Conservation (phyloP, 768 basidiomycete genomes). For the Kwoniella sp. region DNA sequence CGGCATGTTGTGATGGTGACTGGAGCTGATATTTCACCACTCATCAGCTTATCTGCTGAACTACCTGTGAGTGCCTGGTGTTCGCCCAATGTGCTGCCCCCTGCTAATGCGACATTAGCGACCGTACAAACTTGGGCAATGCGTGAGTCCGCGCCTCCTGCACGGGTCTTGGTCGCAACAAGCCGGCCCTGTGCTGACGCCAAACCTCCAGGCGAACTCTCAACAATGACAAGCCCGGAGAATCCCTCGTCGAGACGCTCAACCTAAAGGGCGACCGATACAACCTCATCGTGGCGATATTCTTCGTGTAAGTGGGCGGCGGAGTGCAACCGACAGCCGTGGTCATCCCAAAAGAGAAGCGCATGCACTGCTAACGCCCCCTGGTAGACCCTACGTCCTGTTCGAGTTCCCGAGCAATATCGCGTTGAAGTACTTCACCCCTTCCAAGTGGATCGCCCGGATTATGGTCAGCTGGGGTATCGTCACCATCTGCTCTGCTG, state of each 20-base stretch:
- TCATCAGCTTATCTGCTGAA: too few relatives aligned
- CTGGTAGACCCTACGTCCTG: conserved; percentile 28
- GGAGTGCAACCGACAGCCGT: too few relatives aligned
- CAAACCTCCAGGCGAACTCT: conserved; percentile 16
- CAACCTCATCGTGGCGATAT: conserved; percentile 32
- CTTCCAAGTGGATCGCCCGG: conserved; percentile 27
- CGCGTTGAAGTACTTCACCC: conserved; percentile 28
- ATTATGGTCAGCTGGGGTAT: conserved; percentile 39
- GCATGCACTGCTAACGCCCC: neutral
- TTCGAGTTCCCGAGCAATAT: conserved; percentile 36
- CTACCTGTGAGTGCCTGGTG: conserved; percentile 14
- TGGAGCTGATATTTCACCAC: conserved; percentile 20
- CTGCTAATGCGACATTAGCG: conserved; percentile 6
- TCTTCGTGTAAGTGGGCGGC: conserved; percentile 26
- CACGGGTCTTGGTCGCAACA: neutral
- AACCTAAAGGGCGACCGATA: conserved; percentile 27
- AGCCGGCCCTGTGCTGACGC: neutral
- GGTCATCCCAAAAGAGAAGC: too few relatives aligned
- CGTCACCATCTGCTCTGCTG: conserved; percentile 40
- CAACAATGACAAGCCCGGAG: conserved; percentile 36
- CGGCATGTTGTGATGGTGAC: neutral
- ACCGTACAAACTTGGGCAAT: conserved; percentile 32
- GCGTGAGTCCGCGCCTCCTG: conserved; percentile 2
- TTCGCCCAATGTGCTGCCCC: neutral
- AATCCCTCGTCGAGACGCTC: conserved; percentile 29